Conservation (phyloP, 352 stramenopile species). For the Pythium guiyangense region DNA sequence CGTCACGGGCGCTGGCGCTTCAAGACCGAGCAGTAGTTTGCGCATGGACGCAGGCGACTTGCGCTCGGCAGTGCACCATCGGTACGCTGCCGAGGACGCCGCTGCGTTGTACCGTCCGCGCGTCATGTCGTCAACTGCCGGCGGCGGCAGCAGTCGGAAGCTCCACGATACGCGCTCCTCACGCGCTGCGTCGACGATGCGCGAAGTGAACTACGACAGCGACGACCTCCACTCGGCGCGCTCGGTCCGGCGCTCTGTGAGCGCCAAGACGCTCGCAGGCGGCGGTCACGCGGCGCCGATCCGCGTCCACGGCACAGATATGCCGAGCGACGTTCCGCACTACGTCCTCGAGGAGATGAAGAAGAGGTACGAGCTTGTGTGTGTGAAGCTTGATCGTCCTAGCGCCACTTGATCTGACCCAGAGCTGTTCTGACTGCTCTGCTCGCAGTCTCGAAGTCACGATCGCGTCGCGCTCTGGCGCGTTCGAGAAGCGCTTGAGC, state of each 20-base stretch:
- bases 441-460: constrained; percentile 45
- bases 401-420: background rate
- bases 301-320: constrained; percentile 36
- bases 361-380: constrained; percentile 28
- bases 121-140: constrained; percentile 11
- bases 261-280: constrained; percentile 7
- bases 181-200: constrained; percentile 1
- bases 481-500: constrained; percentile 61
- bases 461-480: constrained; percentile 42
- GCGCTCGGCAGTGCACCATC: constrained; percentile 10
- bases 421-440: background rate
- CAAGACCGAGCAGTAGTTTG: background rate
- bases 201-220: constrained; percentile 6
- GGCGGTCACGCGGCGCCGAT: constrained; percentile 23
- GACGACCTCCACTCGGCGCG: constrained; percentile 6
- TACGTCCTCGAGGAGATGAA: constrained; percentile 53
- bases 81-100: constrained; percentile 8
- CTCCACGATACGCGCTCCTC: background rate
- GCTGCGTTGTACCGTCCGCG: constrained; percentile 6
- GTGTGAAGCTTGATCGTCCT: background rate
- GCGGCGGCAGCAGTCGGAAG: background rate
- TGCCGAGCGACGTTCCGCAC: constrained; percentile 36
- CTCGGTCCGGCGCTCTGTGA: constrained; percentile 2
- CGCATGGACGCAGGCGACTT: background rate
- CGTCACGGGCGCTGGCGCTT: background rate